These are phyloP conservation scores for Nannochloropsis granulata DNA, from an alignment of 108 stramenopile genomes.

Conservation along the genomic window DNA sequence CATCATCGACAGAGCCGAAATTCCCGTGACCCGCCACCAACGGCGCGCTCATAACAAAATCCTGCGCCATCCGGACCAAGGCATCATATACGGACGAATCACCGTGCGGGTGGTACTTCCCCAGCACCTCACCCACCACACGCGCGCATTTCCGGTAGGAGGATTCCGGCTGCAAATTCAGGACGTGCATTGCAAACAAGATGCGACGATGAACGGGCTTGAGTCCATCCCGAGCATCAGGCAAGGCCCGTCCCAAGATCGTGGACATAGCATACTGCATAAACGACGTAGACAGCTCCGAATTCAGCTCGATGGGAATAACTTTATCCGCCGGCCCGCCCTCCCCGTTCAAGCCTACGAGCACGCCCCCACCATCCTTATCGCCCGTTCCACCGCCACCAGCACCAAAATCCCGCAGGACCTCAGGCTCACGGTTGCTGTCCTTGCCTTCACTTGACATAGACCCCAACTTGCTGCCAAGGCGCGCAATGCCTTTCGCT, in stretches of 20 bases:
- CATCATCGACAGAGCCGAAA: conserved; percentile 82
- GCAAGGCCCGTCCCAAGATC: conserved; percentile 82
- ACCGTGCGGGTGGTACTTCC: conserved; percentile 77
- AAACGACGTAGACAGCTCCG: conserved; percentile 25
- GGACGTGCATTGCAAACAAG: conserved; percentile 77
- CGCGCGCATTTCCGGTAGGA: conserved; percentile 90
- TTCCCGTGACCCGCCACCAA: conserved; percentile 90
- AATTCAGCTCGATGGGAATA: conserved; percentile 14
- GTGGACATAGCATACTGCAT: conserved; percentile 83
- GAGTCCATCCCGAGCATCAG: conserved; percentile 86
- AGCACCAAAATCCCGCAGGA: not conserved
- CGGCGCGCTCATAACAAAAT: conserved; percentile 61
- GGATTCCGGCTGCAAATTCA: conserved; percentile 49
- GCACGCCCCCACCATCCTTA: not conserved
- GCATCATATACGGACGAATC: conserved; percentile 91
- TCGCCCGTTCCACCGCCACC: not conserved
- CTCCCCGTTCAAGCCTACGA: not conserved
- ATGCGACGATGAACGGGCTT: conserved; percentile 94
- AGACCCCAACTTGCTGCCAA: not conserved
- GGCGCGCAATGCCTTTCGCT: not conserved
- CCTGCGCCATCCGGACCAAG: conserved; percentile 81
- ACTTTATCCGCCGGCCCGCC: conserved; percentile 3
- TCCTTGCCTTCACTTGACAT: not conserved
- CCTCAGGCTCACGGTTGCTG: not conserved
- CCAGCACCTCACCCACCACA: conserved; percentile 87